A percentile compares a stretch with the other conserved stretches of the same genome.
Evolutionary conservation across 495 filamentous ascomycete genomes (phyloP).

Genomic region (Pyrenula massariospora): DNA sequence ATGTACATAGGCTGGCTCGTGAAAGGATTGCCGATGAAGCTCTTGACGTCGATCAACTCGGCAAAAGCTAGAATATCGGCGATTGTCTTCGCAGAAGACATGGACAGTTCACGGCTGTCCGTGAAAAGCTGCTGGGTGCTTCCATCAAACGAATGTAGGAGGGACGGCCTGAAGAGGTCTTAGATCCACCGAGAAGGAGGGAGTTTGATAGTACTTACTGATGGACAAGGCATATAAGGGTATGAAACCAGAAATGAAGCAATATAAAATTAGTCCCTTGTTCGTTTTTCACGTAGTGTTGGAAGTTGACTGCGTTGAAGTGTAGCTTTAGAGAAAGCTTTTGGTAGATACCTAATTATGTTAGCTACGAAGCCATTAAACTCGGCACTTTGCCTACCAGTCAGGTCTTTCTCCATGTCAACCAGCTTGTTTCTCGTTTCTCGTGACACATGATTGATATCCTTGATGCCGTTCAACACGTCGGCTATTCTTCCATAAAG

Average conservation of each 20-base stretch:
- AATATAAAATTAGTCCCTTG: constrained; percentile 77
- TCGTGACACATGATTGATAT: constrained; percentile 59
- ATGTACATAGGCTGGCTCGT: constrained; percentile 86
- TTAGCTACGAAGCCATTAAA: not conserved
- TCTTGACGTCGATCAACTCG: constrained; percentile 66
- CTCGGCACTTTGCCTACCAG: constrained; percentile 16
- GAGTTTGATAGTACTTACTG: too few relatives aligned
- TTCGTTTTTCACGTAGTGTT: constrained; percentile 60
- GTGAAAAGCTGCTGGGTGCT: constrained; percentile 56
- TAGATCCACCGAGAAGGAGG: too few relatives aligned
- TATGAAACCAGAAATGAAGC: constrained; percentile 88
- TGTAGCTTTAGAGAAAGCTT: constrained; percentile 57
- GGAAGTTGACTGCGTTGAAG: constrained; percentile 71
- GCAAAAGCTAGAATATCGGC: constrained; percentile 73
- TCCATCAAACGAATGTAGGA: constrained; percentile 66
- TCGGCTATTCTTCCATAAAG: constrained; percentile 75
- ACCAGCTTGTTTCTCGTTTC: constrained; percentile 57
- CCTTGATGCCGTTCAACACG: constrained; percentile 69
- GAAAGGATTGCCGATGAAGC: constrained; percentile 75
- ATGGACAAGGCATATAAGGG: constrained; percentile 71
- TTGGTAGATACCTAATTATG: constrained; percentile 51
- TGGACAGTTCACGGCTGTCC: constrained; percentile 68
- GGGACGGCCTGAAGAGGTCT: constrained; percentile 35
- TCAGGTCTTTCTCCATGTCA: constrained; percentile 66
- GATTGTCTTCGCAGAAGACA: constrained; percentile 83